Conservation (phyloP, 352 stramenopile genomes). For the Phytophthora pisi region DNA sequence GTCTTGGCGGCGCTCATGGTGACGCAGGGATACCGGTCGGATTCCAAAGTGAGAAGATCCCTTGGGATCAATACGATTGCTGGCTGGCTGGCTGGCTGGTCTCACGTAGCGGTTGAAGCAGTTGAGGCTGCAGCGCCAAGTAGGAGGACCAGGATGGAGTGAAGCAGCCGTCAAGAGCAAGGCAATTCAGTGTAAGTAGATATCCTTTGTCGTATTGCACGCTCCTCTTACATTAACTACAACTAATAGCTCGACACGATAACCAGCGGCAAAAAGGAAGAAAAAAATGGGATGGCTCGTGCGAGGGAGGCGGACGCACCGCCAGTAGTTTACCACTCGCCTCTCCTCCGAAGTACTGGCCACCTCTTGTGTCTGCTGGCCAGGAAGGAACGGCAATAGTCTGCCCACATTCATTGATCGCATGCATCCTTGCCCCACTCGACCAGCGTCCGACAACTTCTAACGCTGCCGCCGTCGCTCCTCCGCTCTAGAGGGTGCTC, state of each 20-base stretch:
- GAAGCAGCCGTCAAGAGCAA: no score
- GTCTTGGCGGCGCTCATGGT: conserved; percentile 43
- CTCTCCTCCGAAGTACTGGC: conserved; percentile 14
- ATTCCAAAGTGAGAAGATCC: conserved; percentile 15
- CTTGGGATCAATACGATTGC: neutral
- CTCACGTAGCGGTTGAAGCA: neutral
- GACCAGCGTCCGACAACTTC: conserved; percentile 13
- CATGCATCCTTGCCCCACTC: conserved; percentile 11
- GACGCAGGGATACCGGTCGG: neutral
- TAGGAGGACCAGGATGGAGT: neutral
- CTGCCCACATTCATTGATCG: conserved; percentile 5
- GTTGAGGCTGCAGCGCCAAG: neutral
- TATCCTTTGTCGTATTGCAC: conserved; percentile 38
- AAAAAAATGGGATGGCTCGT: conserved; percentile 26
- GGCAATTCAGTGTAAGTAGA: conserved; percentile 17
- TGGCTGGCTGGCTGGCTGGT: neutral
- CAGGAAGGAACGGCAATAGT: conserved; percentile 8
- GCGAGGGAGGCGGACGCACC: conserved; percentile 8
- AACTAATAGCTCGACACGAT: conserved; percentile 38
- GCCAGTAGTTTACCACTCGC: conserved; percentile 15
- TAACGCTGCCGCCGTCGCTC: conserved; percentile 22
- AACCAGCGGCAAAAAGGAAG: conserved; percentile 34
- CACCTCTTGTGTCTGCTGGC: conserved; percentile 1
- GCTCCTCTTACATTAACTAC: conserved; percentile 45
- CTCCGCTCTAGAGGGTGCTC: conserved; percentile 19